A percentile compares a stretch with the other conserved stretches of the same genome.
phyloP scores from a whole-genome alignment of 768 basidiomycete genomes.

The Hygrophorus pudorinus region DNA sequence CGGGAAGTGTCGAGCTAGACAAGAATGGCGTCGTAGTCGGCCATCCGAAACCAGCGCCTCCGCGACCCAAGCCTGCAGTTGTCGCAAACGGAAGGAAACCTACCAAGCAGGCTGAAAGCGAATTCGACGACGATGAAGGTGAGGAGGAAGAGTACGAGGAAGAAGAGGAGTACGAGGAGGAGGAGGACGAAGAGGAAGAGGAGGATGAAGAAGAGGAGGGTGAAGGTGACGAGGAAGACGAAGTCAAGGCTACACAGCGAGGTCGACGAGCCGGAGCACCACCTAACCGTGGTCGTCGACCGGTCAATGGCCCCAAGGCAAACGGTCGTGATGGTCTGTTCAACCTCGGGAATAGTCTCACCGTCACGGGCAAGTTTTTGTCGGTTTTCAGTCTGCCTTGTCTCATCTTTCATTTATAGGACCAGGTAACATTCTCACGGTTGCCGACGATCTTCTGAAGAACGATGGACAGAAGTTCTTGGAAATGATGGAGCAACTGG shows the following conservation, averaged over 20 bases:
- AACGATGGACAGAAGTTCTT: constrained; percentile 98
- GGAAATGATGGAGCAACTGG: constrained; percentile 99
- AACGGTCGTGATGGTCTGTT: constrained; percentile 59
- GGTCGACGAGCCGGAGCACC: constrained; percentile 20
- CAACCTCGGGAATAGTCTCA: constrained; percentile 73
- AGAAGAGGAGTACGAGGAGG: constrained; percentile 43
- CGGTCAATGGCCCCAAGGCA: constrained; percentile 29
- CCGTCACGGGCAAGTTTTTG: constrained; percentile 59
- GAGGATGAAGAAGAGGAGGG: constrained; percentile 30
- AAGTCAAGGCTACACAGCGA: constrained; percentile 27
- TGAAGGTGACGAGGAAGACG: constrained; percentile 43
- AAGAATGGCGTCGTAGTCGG: constrained; percentile 69
- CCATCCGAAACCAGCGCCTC: constrained; percentile 22
- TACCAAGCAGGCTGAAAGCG: constrained; percentile 34
- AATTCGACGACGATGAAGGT: constrained; percentile 60
- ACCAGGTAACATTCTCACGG: constrained; percentile 92
- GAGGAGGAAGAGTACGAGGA: constrained; percentile 70
- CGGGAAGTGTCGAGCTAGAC: constrained; percentile 94
- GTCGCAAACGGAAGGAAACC: constrained; percentile 5
- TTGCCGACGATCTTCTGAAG: constrained; percentile 96
- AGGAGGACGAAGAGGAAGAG: constrained; percentile 29
- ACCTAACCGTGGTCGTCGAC: constrained; percentile 9
- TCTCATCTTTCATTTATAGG: constrained; percentile 28
- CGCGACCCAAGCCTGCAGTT: constrained; percentile 19
- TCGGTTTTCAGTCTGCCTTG: constrained; percentile 9